Percentiles rank a stretch among this genome's conserved stretches.
Evolutionary conservation across 1,139 yeast genomes (phyloP).

Genomic region (Geotrichum restrictum): DNA sequence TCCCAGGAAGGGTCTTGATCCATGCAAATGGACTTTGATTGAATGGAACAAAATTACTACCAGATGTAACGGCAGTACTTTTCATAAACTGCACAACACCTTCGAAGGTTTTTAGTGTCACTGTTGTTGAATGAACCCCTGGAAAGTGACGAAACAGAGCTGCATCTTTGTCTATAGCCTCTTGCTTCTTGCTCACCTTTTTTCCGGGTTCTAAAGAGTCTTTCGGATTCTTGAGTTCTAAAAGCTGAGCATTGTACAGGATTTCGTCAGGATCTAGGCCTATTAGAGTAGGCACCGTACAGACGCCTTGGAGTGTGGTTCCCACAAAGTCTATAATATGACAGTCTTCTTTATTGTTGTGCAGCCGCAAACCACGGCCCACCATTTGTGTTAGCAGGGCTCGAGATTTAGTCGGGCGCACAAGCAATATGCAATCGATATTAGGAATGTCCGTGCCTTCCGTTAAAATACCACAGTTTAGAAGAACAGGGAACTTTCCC

Average conservation of each 20-base stretch:
- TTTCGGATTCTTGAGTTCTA: conserved; percentile 1
- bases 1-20: conserved; percentile 19
- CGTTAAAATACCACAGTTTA: conserved; percentile 87
- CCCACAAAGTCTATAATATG: conserved; percentile 77
- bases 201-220: neutral
- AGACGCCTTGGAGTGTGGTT: conserved; percentile 52
- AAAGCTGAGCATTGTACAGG: conserved; percentile 14
- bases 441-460: conserved; percentile 96
- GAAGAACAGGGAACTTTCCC: conserved; percentile 65
- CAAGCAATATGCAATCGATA: conserved; percentile 73
- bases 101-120: conserved; percentile 25
- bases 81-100: conserved; percentile 22
- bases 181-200: conserved; percentile 5
- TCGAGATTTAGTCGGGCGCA: conserved; percentile 76
- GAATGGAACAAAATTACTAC: neutral
- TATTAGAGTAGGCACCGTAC: conserved; percentile 57
- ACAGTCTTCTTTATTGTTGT: conserved; percentile 60
- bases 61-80: neutral
- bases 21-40: conserved; percentile 3
- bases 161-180: conserved; percentile 4
- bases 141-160: conserved; percentile 1
- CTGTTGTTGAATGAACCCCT: conserved; percentile 17
- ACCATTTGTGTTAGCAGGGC: conserved; percentile 79
- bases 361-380: conserved; percentile 78
- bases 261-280: conserved; percentile 44